phyloP scores from a whole-genome alignment of 345 rosid genomes.

The Hibiscus syriacus region DNA sequence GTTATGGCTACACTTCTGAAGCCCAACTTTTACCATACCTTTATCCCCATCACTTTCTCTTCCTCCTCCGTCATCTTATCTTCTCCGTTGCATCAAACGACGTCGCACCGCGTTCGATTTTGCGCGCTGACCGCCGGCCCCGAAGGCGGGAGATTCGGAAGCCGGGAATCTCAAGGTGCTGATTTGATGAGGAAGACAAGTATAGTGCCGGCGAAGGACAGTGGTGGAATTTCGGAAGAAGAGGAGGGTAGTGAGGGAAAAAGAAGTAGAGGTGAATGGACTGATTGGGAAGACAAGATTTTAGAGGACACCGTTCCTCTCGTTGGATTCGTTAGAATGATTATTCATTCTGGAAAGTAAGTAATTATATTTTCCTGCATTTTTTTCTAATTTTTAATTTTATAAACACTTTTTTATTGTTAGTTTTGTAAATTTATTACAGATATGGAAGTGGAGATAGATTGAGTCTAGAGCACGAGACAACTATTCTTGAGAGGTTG shows the following conservation, averaged over 20 bases:
- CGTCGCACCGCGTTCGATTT: constrained; percentile 25
- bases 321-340: constrained; percentile 83
- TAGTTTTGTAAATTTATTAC: constrained; percentile 11
- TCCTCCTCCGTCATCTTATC: constrained; percentile 40
- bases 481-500: constrained; percentile 50
- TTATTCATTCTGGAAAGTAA: constrained; percentile 82
- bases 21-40: constrained; percentile 22
- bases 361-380: too few relatives aligned
- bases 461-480: constrained; percentile 72
- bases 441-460: constrained; percentile 74
- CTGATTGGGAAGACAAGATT: constrained; percentile 80
- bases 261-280: constrained; percentile 26
- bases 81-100: constrained; percentile 23
- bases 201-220: constrained; percentile 24
- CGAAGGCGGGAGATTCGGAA: too few relatives aligned
- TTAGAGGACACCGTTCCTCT: constrained; percentile 89
- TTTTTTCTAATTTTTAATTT: too few relatives aligned
- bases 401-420: not conserved
- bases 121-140: constrained; percentile 50
- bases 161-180: constrained; percentile 34
- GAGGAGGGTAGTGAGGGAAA: constrained; percentile 30
- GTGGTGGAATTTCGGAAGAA: constrained; percentile 24
- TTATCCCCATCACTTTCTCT: constrained; percentile 23
- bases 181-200: constrained; percentile 41
- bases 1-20: constrained; percentile 39